These are phyloP conservation scores for Geotrichum aggregatum DNA, from an alignment of 1,139 yeast genomes.

Conservation along the genomic window DNA sequence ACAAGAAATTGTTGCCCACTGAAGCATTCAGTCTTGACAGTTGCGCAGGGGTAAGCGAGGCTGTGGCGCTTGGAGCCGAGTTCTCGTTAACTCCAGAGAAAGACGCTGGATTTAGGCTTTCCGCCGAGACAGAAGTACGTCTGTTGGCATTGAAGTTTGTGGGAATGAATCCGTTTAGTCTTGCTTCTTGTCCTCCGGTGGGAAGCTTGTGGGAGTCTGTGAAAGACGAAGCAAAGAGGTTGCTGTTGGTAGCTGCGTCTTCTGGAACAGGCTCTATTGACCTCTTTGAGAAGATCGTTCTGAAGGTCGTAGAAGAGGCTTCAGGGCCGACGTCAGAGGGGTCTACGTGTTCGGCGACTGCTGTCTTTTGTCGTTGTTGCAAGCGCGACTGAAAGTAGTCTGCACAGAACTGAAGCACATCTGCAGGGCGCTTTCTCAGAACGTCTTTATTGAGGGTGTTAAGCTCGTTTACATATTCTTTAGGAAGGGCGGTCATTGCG, in stretches of 20 bases:
- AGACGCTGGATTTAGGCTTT: conserved; percentile 38
- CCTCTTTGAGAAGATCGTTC: not conserved
- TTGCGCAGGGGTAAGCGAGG: conserved; percentile 54
- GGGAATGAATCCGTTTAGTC: conserved; percentile 21
- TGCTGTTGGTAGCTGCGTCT: not conserved
- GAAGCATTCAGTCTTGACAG: conserved; percentile 62
- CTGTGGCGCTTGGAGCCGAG: conserved; percentile 12
- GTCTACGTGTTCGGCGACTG: conserved; percentile 9
- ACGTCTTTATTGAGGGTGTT: conserved; percentile 62
- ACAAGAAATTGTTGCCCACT: conserved; percentile 76
- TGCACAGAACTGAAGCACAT: conserved; percentile 66
- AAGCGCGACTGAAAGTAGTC: conserved; percentile 60
- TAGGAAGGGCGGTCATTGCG: conserved; percentile 38
- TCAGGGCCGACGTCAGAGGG: conserved; percentile 9
- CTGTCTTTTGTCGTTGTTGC: conserved; percentile 40
- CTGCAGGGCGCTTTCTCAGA: conserved; percentile 58
- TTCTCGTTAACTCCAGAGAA: conserved; percentile 24
- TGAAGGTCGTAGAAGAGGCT: not conserved
- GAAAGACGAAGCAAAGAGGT: conserved; percentile 19
- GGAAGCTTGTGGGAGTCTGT: conserved; percentile 29
- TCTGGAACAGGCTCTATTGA: not conserved
- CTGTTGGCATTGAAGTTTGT: conserved; percentile 65
- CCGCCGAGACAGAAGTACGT: conserved; percentile 85
- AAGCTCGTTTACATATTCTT: conserved; percentile 51
- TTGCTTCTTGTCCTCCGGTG: conserved; percentile 30